Conservation (phyloP, 2,329 filamentous ascomycete genomes). For the Ophiostoma populinum region DNA sequence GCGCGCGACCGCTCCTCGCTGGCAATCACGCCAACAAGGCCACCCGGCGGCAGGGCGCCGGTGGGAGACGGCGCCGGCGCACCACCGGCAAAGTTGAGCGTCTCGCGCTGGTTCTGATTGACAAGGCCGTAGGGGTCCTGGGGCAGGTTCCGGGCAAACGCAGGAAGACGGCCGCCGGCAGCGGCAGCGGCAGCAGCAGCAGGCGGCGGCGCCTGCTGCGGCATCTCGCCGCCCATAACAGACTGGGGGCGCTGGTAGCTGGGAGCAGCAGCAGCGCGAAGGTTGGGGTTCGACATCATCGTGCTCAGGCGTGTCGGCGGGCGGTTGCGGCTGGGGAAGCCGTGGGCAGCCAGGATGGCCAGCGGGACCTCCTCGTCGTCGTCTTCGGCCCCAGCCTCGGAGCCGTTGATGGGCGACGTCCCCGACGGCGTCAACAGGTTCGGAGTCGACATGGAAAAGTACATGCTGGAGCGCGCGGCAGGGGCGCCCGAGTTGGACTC, state of each 20-base stretch:
- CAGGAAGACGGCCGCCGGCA: constrained; percentile 42
- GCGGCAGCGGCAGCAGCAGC: constrained; percentile 14
- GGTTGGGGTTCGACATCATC: constrained; percentile 54
- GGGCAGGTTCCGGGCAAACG: constrained; percentile 68
- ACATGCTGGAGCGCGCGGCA: constrained; percentile 32
- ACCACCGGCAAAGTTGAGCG: constrained; percentile 50
- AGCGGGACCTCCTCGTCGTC: constrained; percentile 81
- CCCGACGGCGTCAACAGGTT: constrained; percentile 27
- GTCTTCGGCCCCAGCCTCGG: constrained; percentile 42
- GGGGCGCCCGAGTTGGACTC: constrained; percentile 36
- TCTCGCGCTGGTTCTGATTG: constrained; percentile 55
- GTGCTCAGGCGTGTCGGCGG: constrained; percentile 51
- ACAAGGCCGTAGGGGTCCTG: constrained; percentile 73
- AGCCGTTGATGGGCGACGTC: constrained; percentile 21
- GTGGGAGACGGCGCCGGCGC: constrained; percentile 12
- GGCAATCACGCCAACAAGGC: constrained; percentile 76
- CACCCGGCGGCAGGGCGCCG: constrained; percentile 45
- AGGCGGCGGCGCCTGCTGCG: constrained; percentile 12
- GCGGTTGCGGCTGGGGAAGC: constrained; percentile 64
- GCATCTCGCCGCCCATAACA: constrained; percentile 25
- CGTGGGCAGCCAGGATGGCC: constrained; percentile 73
- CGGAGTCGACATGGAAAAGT: constrained; percentile 44
- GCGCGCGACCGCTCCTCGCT: constrained; percentile 67
- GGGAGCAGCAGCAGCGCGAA: constrained; percentile 35
- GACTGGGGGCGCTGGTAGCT: constrained; percentile 38